Evolutionary conservation across 2,329 filamentous ascomycete species (phyloP).

Genomic region (Aspergillus latus): DNA sequence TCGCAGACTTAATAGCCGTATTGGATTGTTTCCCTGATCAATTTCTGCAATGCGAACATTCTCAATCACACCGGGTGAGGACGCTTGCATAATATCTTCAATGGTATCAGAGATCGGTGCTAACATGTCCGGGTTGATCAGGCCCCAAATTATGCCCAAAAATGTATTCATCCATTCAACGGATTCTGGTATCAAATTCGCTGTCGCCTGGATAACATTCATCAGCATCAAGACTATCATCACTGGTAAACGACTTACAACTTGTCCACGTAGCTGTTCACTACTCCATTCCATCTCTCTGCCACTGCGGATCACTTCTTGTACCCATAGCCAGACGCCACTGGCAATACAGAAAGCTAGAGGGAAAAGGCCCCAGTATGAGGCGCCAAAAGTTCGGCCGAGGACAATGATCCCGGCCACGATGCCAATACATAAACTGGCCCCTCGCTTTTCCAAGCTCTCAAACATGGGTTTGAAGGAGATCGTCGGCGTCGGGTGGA

Average conservation of each 20-base stretch:
- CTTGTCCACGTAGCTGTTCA: slow-evolving; percentile 80
- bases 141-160: slow-evolving; percentile 78
- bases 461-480: slow-evolving; percentile 88
- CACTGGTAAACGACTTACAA: slow-evolving; percentile 45
- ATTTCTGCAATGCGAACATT: slow-evolving; percentile 95
- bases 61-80: slow-evolving; percentile 85
- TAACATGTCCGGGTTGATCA: slow-evolving; percentile 96
- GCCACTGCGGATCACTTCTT: slow-evolving; percentile 79
- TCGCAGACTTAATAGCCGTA: slow-evolving; percentile 82
- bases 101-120: slow-evolving; percentile 85
- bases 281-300: slow-evolving; percentile 83
- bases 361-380: slow-evolving; percentile 72
- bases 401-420: slow-evolving; percentile 72
- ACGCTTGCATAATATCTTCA: slow-evolving; percentile 96
- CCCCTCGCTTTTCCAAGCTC: slow-evolving; percentile 71
- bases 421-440: slow-evolving; percentile 67
- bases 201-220: slow-evolving; percentile 58
- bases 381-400: slow-evolving; percentile 76
- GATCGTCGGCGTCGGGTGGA: slow-evolving; percentile 88
- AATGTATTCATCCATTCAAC: slow-evolving; percentile 97
- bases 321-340: slow-evolving; percentile 85
- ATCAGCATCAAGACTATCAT: not conserved
- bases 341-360: slow-evolving; percentile 70
- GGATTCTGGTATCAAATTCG: slow-evolving; percentile 87
- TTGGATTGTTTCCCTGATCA: slow-evolving; percentile 85